These are phyloP conservation scores for Diaporthe eres DNA, from an alignment of 2,329 filamentous ascomycete species.

Conservation along the genomic window DNA sequence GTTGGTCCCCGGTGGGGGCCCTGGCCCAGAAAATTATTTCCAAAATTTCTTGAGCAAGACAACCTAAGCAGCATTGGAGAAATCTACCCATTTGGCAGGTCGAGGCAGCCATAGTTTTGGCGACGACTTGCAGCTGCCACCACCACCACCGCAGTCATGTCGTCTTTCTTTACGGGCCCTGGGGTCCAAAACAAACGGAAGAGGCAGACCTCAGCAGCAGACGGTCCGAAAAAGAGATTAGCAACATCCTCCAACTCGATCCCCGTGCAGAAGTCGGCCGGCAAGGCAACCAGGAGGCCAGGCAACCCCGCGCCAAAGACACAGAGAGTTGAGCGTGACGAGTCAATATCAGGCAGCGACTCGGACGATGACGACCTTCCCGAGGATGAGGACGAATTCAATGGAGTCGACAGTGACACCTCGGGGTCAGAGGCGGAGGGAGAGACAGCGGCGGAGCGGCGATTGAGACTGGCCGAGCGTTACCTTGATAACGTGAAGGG, in stretches of 20 bases:
- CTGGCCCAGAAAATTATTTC: conserved; percentile 30
- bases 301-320: conserved; percentile 55
- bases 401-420: conserved; percentile 62
- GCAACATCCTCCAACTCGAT: conserved; percentile 60
- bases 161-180: conserved; percentile 94
- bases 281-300: conserved; percentile 50
- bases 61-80: conserved; percentile 35
- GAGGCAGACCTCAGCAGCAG: conserved; percentile 66
- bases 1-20: neutral
- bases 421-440: conserved; percentile 83
- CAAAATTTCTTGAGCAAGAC: conserved; percentile 40
- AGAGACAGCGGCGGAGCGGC: conserved; percentile 91
- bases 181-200: conserved; percentile 93
- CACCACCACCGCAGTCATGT: conserved; percentile 71
- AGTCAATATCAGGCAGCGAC: conserved; percentile 91
- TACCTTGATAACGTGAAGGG: conserved; percentile 92
- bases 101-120: conserved; percentile 46
- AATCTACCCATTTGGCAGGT: conserved; percentile 24
- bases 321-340: conserved; percentile 65
- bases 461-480: conserved; percentile 88
- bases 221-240: conserved; percentile 72
- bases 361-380: conserved; percentile 72
- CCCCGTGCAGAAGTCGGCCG: conserved; percentile 55
- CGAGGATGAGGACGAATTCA: conserved; percentile 45
- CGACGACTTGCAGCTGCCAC: conserved; percentile 37